Base-by-base conservation (phyloP, 192 early-diverging fungal genomes). In the Podila epicladia region DNA sequence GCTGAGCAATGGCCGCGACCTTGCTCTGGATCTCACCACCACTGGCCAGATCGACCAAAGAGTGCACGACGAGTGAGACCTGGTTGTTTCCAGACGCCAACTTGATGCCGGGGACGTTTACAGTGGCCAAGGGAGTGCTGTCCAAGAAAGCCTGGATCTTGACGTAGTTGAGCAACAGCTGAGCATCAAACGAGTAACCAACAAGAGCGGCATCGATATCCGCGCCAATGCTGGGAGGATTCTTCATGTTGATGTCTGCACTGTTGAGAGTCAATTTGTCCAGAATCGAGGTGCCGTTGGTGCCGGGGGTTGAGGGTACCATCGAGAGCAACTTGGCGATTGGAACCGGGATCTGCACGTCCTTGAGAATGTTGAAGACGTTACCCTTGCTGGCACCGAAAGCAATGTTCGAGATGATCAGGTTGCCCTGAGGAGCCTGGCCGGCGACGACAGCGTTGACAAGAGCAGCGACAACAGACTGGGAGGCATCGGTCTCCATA, bases 91-190 rank as follows among this genome's bases (percentile, higher is more conserved):
- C 71, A 28, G 77, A 80, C 9, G 50, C 31, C n/a, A 73, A 60
- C 12, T 64, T 11, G 51, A 80, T 80, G 17, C 66, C 66, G 48
- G 77, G 77, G n/a, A 80, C 71, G 13, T 61, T 37, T 58, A 80
- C 51, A 12, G 71, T 80, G 9, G 77, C 77, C 51, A 80, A 15
- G 28, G 77, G 71, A 55, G 77, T 73, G 1, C 32, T 9, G 31
- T 80, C 77, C 66, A 80, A 69, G 71, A 73, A 80, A n/a, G 77
- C 77, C 28, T 62, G 72, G 67, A 80, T 41, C 31, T 71, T 73
- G 58, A 80, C 77, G 60, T 80, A 80, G 66, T 80, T 69, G 65
- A 80, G 65, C 66, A 73, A 49, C 61, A 80, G 57, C 71, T 80
- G 45, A 7, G 77, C 77, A 61, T 80, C 59, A 12, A 70, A 70